Percentiles rank a stretch among this genome's conserved stretches.
phyloP scores from a whole-genome alignment of 176 grass and related monocot species.

The Oryza glaberrima region DNA sequence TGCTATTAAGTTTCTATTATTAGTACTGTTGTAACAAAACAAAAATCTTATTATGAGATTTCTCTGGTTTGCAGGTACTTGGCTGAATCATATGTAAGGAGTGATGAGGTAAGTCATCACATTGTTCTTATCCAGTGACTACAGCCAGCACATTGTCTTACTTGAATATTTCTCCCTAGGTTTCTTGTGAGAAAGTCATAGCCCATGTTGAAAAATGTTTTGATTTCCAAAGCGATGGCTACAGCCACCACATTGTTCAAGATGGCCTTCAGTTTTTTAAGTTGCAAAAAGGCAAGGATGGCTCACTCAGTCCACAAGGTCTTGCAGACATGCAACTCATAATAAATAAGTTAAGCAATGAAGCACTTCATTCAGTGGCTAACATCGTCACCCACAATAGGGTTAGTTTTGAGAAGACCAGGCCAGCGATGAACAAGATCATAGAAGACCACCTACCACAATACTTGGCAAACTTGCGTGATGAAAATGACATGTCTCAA shows the following conservation, averaged over 20 bases:
- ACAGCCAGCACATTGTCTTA: neutral
- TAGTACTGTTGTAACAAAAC: neutral
- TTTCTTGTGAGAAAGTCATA: conserved; percentile 35
- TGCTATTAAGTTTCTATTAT: neutral
- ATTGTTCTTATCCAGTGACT: too few relatives aligned
- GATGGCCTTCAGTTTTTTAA: conserved; percentile 38
- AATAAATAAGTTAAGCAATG: conserved; percentile 35
- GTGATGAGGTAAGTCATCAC: conserved; percentile 29
- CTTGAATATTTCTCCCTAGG: conserved; percentile 1
- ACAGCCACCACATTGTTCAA: conserved; percentile 37
- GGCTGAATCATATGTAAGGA: conserved; percentile 32
- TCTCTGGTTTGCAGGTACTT: conserved; percentile 20
- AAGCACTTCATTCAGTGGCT: conserved; percentile 45
- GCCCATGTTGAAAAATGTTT: conserved; percentile 21
- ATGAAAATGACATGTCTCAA: neutral
- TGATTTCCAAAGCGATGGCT: conserved; percentile 3
- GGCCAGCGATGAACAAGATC: conserved; percentile 25
- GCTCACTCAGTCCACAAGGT: conserved; percentile 12
- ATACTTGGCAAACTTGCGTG: conserved; percentile 20
- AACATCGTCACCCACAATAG: conserved; percentile 11
- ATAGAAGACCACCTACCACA: conserved; percentile 14
- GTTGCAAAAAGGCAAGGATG: conserved; percentile 25
- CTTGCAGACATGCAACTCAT: neutral
- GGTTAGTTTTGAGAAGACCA: conserved; percentile 31
- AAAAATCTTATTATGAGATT: neutral